phyloP scores from a whole-genome alignment of 148 eudicot genomes.

The Camellia sinensis region DNA sequence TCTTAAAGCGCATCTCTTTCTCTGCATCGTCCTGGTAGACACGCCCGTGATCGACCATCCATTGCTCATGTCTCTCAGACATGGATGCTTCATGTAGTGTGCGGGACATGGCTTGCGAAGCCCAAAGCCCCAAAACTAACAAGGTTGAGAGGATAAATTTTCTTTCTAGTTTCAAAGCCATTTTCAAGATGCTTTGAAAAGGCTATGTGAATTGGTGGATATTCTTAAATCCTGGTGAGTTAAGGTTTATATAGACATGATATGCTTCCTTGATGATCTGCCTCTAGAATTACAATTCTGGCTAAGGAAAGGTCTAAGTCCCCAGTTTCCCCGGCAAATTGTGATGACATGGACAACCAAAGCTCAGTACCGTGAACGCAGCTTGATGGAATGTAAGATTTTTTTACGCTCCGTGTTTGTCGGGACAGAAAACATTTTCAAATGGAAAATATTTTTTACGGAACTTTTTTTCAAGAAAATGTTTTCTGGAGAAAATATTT shows the following conservation, averaged over 20 bases:
- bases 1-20: slow-evolving; percentile 27
- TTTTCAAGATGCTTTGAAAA: neutral
- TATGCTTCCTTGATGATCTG: no score
- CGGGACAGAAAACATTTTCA: no score
- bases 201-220: neutral
- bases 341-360: neutral
- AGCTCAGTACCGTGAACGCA: neutral
- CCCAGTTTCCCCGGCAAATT: neutral
- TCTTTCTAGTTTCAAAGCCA: slow-evolving; percentile 8
- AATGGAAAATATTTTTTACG: no score
- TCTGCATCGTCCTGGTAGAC: slow-evolving; percentile 26
- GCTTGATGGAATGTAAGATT: neutral
- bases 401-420: neutral
- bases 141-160: slow-evolving; percentile 13
- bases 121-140: slow-evolving; percentile 24
- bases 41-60: slow-evolving; percentile 27
- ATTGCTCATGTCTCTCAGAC: slow-evolving; percentile 24
- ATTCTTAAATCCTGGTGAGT: neutral
- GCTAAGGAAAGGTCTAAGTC: no score
- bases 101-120: slow-evolving; percentile 19
- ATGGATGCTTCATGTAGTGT: slow-evolving; percentile 14
- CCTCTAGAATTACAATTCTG: no score
- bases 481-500: no score
- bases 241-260: neutral
- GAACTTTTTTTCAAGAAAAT: no score